phyloP scores from a whole-genome alignment of 192 early-diverging fungal species.

The Coemansia sp. region DNA sequence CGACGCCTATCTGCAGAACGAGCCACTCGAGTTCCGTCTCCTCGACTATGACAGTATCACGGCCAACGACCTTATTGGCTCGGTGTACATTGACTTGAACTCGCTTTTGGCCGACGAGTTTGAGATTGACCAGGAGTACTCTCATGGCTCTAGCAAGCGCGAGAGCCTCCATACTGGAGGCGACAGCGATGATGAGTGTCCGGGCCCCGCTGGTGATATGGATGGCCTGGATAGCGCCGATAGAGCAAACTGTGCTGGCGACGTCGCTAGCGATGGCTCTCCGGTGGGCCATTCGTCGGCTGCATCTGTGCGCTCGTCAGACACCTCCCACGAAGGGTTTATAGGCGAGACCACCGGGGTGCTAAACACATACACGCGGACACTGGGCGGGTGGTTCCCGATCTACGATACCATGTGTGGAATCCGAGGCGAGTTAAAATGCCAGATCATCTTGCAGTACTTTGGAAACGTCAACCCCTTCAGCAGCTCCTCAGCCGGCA shows the following conservation, averaged over 20 bases:
- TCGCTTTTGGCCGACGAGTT: conserved; percentile 71
- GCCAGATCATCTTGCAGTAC: conserved; percentile 70
- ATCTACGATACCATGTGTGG: conserved; percentile 74
- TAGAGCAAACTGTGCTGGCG: not conserved
- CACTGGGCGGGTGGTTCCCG: conserved; percentile 71
- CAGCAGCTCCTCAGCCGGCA: conserved; percentile 67
- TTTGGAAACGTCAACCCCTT: conserved; percentile 84
- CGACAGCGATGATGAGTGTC: not conserved
- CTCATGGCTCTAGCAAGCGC: not conserved
- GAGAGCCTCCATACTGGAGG: not conserved
- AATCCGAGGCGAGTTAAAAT: conserved; percentile 70
- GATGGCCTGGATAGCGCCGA: not conserved
- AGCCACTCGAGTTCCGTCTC: conserved; percentile 74
- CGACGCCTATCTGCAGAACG: conserved; percentile 78
- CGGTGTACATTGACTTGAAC: conserved; percentile 75
- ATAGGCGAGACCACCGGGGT: conserved; percentile 20
- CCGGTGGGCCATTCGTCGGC: not conserved
- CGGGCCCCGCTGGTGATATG: not conserved
- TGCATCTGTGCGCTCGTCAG: not conserved
- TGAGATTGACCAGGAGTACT: conserved; percentile 6
- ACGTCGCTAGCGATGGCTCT: not conserved
- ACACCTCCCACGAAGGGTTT: conserved; percentile 10
- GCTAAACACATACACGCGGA: conserved; percentile 21
- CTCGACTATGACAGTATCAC: conserved; percentile 76
- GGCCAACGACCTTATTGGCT: conserved; percentile 73